Conservation (phyloP, 129 eudicot species). For the Heracleum sosnowskyi region DNA sequence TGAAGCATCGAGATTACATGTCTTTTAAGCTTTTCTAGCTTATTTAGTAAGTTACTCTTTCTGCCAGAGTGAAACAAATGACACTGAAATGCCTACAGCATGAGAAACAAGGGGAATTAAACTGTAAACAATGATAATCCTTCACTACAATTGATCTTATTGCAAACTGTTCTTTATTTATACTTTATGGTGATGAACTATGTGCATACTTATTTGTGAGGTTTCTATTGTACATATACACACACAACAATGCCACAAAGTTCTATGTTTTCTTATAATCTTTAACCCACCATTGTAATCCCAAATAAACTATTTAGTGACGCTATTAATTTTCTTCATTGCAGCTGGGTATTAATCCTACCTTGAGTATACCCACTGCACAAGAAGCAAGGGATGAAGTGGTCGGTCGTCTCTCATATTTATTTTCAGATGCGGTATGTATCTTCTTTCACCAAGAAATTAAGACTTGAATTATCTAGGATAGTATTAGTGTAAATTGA, state of each 20-base stretch:
- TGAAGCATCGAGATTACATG: neutral
- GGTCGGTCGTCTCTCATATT: conserved; percentile 57
- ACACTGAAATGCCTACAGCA: neutral
- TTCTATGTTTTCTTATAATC: neutral
- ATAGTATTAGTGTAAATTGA: neutral
- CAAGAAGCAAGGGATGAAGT: conserved; percentile 70
- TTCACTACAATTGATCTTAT: neutral
- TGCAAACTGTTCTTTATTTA: neutral
- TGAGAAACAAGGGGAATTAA: neutral
- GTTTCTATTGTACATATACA: neutral
- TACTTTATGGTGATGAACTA: neutral
- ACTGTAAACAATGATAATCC: neutral
- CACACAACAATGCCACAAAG: neutral
- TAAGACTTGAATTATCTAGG: neutral
- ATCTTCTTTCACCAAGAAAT: neutral
- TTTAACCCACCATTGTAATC: neutral
- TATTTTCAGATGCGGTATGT: conserved; percentile 70
- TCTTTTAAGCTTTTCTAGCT: neutral
- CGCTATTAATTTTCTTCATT: neutral
- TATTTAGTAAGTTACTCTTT: neutral
- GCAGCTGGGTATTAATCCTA: conserved; percentile 55
- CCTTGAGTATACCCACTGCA: conserved; percentile 36
- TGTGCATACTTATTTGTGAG: neutral
- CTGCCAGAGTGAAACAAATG: neutral
- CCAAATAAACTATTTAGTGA: neutral